Evolutionary conservation across 208 protist genomes (phyloP), one percentile per base, ranked within the genome.

Genomic region (Porcisia hertigi): DNA sequence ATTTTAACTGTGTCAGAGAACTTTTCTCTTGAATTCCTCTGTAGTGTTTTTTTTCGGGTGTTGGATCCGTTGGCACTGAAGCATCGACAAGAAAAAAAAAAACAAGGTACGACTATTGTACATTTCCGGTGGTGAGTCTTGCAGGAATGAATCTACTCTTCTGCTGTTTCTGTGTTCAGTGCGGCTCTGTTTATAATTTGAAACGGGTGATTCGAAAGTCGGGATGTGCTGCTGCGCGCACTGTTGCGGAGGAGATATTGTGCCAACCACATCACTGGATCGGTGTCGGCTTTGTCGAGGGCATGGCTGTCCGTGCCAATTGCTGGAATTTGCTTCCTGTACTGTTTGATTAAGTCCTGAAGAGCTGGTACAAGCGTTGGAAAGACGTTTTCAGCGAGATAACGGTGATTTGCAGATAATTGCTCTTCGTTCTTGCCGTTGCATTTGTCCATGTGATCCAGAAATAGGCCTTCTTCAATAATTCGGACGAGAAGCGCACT

Each of bases 221-320:
- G 86, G 2, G 75, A 88, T 5, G 75, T 75, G n/a, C 83, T 83
- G 41, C 81, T 39, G 12, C 74, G 70, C 59, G 74, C 65, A 79
- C 92, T 92, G 79, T 96, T 96, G 39, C 92, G 83, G 55, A 96
- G 77, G 16, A 96, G 79, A 54, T 94, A 96, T 54, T 94, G 92
- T 30, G 92, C 87, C 5, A 96, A 74, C 88, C 89, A 93, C 41
- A 83, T 87, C n/a, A 92, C 77, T 14, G 92, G 86, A 73, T 94
- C 81, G 0, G 81, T 81, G 18, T 76, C 55, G 7, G 47, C 53
- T 43, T 55, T 63, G 58, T 88, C 73, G 49, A 71, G 65, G 41
- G 75, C 80, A 25, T 73, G 54, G 11, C 64, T 80, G 34, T 82
- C 79, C 18, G n/a, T 60, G 45, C 12, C 59, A 23, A 75, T 6